Evolutionary conservation across 192 early-diverging fungal species (phyloP).

Genomic region (Physocladia obscura): DNA sequence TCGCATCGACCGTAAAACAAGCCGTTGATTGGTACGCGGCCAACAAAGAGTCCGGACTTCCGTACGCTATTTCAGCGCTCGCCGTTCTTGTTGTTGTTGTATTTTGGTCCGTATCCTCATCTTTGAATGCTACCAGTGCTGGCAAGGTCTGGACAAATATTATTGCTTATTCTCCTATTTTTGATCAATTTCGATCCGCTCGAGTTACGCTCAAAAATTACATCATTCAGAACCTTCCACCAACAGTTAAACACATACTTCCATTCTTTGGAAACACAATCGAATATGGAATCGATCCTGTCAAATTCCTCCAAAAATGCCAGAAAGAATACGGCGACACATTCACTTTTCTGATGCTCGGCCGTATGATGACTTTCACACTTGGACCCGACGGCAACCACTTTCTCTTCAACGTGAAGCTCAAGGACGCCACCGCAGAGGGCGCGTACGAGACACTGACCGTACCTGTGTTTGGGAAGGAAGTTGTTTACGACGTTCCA

Average conservation of each 20-base stretch:
- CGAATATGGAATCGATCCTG: conserved; percentile 83
- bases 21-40: neutral
- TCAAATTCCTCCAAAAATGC: conserved; percentile 82
- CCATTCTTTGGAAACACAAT: conserved; percentile 88
- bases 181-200: neutral
- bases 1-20: neutral
- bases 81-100: conserved; percentile 17
- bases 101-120: conserved; percentile 11
- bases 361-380: conserved; percentile 83
- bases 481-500: conserved; percentile 94
- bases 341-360: conserved; percentile 92
- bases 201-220: neutral
- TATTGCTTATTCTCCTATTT: neutral
- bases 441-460: conserved; percentile 92
- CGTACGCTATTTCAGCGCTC: conserved; percentile 10
- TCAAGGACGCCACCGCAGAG: conserved; percentile 83
- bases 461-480: conserved; percentile 89
- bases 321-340: conserved; percentile 83
- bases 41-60: conserved; percentile 7
- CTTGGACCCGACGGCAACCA: conserved; percentile 91
- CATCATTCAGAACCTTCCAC: conserved; percentile 32
- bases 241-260: conserved; percentile 63
- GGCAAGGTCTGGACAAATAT: neutral
- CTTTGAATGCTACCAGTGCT: neutral
- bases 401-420: conserved; percentile 93